Evolutionary conservation across 176 grass and related monocot species (phyloP), one percentile per base, ranked within the genome.

Genomic region (Urochloa ruziziensis): DNA sequence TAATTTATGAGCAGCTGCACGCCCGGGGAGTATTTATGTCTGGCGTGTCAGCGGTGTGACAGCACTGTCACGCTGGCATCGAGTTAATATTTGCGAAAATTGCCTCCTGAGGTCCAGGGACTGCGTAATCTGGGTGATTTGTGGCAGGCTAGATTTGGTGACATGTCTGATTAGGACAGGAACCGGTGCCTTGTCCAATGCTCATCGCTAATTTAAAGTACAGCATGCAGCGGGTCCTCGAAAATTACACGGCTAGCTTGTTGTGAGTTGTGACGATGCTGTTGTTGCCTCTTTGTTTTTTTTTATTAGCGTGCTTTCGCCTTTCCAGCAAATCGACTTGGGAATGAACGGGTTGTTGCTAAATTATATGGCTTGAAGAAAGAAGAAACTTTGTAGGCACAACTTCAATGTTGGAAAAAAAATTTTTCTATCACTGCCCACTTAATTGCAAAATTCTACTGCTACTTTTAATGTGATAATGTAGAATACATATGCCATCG

Each of bases 11-110:
- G 43, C 12, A 51, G 73, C 70, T 61, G 82, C 77, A 80, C 82
- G 83, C 79, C 44, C 72, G 54, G 57, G 17, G 62, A 73, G 78
- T 82, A 72, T 82, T 82, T 66, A 85, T 85, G 88, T 86, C 83
- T 44, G 52, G 76, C 36, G 0, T 49, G 54, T 17, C 36, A 62
- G 19, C 29, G 10, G 28, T 1, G 32, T 6, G 28, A 19, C 74
- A 77, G 36, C 7, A 17, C 42, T 53, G 42, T 16, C 27, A 52
- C 73, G 54, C 25, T 19, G 77, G 24, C 42, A 23, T 27, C 5
- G n/a, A 39, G 42, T 39, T 47, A 80, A 51, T 61, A 67, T 65
- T 32, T 82, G 36, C 23, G 4, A 40, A 40, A 40, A 40, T 40
- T 6, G 39, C 53, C n/a, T 56, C 13, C 53, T 73, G 36, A 56